These are phyloP conservation scores for Puccinia polysora DNA, from an alignment of 1,284 basidiomycete genomes.

Conservation along the genomic window DNA sequence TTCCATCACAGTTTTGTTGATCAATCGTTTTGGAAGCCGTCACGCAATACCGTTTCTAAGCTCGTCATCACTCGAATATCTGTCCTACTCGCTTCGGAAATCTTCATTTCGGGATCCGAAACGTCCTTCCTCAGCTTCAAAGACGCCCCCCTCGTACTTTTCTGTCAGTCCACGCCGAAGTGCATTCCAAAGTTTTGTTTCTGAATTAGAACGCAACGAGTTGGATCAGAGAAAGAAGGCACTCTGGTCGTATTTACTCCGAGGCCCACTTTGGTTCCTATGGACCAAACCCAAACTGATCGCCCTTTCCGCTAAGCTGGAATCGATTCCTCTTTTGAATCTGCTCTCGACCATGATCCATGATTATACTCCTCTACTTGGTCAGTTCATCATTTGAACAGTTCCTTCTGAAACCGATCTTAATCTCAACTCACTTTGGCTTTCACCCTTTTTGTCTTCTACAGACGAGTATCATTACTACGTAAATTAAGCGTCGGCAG, in stretches of 20 bases:
- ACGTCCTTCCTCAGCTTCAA: neutral
- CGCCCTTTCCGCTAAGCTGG: conserved; percentile 60
- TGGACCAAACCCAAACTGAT: conserved; percentile 80
- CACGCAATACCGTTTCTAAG: conserved; percentile 50
- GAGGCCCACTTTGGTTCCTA: conserved; percentile 79
- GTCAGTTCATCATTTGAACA: conserved; percentile 64
- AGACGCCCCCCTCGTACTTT: neutral
- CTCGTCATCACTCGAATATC: conserved; percentile 51
- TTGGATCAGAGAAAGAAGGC: conserved; percentile 74
- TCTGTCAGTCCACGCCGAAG: neutral
- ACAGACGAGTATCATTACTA: conserved; percentile 33
- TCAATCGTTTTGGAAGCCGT: conserved; percentile 49
- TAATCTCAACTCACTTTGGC: neutral
- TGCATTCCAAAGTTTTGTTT: conserved; percentile 39
- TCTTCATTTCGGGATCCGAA: conserved; percentile 9
- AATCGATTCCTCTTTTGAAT: conserved; percentile 67
- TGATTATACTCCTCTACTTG: conserved; percentile 88
- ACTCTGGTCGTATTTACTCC: conserved; percentile 77
- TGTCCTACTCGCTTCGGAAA: conserved; percentile 47
- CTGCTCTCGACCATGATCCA: conserved; percentile 70
- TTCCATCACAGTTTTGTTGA: conserved; percentile 46
- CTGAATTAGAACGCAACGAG: conserved; percentile 58
- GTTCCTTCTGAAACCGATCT: neutral
- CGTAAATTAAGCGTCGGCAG: too few relatives aligned
- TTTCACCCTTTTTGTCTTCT: neutral